Evolutionary conservation across 208 protist genomes (phyloP).

Genomic region (Acanthamoeba castellanii): DNA sequence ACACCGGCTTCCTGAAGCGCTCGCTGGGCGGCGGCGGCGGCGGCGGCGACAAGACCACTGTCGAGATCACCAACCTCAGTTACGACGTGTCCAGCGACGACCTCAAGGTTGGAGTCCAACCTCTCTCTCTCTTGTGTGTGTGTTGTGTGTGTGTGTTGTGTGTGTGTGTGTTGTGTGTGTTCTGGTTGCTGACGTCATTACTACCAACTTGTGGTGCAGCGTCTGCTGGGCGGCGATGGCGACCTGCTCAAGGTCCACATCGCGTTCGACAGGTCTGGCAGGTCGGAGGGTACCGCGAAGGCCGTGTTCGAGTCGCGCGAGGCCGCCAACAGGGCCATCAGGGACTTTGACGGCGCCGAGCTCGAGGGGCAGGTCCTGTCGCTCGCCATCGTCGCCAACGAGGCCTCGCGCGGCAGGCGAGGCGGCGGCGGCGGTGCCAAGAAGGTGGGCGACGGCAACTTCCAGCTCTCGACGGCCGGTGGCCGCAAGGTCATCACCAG

Average conservation of each 20-base stretch:
- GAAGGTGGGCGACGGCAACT: background rate
- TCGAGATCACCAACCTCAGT: constrained; percentile 46
- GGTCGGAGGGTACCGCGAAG: constrained; percentile 48
- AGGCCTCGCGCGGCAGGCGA: background rate
- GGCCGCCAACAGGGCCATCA: constrained; percentile 43
- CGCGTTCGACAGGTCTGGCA: background rate
- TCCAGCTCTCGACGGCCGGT: constrained; percentile 3
- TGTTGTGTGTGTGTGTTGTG: too few species aligned
- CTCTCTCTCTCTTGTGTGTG: background rate
- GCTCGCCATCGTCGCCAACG: constrained; percentile 32
- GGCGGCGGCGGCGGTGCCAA: constrained; percentile 9
- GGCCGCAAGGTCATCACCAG: constrained; percentile 66
- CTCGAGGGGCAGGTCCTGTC: background rate
- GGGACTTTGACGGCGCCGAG: constrained; percentile 30
- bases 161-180: too few species aligned
- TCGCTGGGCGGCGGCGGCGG: constrained; percentile 6
- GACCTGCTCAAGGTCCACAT: constrained; percentile 31
- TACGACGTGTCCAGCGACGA: constrained; percentile 8
- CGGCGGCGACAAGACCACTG: background rate
- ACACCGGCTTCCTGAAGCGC: constrained; percentile 54
- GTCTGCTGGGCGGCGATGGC: background rate
- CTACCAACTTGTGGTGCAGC: background rate
- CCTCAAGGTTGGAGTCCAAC: background rate
- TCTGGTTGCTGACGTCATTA: background rate
- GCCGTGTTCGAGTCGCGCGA: constrained; percentile 60